A percentile compares a stretch with the other conserved stretches of the same genome.
Evolutionary conservation across 2,329 filamentous ascomycete genomes (phyloP).

Genomic region (Didymella segeticola): DNA sequence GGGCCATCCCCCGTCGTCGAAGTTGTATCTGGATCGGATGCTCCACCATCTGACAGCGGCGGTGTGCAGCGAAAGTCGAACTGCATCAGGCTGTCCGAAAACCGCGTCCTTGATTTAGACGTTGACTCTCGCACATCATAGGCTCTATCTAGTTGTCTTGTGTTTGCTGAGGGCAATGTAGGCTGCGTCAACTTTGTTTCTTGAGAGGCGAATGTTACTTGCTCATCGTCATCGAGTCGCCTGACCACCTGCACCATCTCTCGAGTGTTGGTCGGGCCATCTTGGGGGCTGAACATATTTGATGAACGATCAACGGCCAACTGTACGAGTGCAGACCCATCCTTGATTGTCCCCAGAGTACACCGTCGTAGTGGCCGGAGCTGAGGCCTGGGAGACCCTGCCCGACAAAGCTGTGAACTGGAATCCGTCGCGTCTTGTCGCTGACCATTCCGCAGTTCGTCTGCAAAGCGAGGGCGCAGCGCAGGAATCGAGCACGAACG

Average conservation of each 20-base stretch:
- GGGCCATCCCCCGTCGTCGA: no score
- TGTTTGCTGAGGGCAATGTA: background rate
- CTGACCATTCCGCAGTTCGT: background rate
- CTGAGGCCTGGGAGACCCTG: background rate
- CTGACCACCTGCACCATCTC: background rate
- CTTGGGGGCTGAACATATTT: background rate
- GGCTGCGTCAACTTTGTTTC: background rate
- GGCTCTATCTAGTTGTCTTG: background rate
- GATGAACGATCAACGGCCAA: no score
- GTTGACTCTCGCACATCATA: background rate
- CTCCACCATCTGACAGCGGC: background rate
- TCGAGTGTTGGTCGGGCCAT: background rate
- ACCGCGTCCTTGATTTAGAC: background rate
- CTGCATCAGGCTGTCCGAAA: no score
- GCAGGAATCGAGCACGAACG: background rate
- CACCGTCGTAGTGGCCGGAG: no score
- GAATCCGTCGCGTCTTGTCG: background rate
- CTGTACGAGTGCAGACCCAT: background rate
- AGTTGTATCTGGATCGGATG: background rate
- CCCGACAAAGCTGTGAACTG: background rate
- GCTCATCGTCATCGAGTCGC: background rate
- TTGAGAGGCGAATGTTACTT: background rate
- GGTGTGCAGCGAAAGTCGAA: background rate
- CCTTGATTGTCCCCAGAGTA: background rate
- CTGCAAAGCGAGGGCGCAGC: background rate